Base-by-base conservation (phyloP, 1,284 basidiomycete genomes). In the Irpex sp. region DNA sequence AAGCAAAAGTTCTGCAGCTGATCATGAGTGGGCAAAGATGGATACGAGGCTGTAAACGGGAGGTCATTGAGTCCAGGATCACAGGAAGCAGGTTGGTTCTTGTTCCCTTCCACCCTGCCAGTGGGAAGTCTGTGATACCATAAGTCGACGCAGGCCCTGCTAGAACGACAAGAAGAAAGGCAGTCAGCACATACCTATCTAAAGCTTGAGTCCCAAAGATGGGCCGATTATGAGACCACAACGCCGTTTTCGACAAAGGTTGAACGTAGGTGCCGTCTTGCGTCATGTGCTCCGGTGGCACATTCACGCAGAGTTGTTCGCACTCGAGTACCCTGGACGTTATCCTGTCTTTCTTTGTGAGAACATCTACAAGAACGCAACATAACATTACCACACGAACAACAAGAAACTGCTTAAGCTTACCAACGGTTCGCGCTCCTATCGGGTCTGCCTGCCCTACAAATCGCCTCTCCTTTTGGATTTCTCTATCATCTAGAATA, bases 301-400 rank as follows among this genome's bases (percentile, higher is more conserved):
- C 74, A 1, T 79, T 76, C 18, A 76, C 71, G 85, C 86, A 88
- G 45, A 67, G 63, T 19, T 73, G 63, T 9, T 72, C 79, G 3
- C 75, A 58, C 53, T 77, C 77, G 7, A 74, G 77, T 0, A 80
- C 77, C 12, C 84, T 84, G 0, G 68, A 52, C 0, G 75, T 69
- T 3, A 88, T 70, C 7, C 72, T 77, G 57, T 89, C 87, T 0
- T 86, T 84, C 64, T 89, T 89, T 0, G 87, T 88, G 21, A 88
- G 72, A 0, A 88, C 79, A 18, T 82, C 85, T 86, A 39, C 3
- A 12, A n/a, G 12, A 19, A 49, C 14, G 23, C 39, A 35, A 14
- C 42, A 28, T 28, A 28, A 19, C 9, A 16, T 23, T 10, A 12
- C 51, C 39, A 16, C 21, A 51, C 37, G 16, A 16, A 28, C 10